Percentiles rank a stretch among this genome's conserved stretches.
phyloP scores from a whole-genome alignment of 495 filamentous ascomycete genomes.

The Penicillium alfredii region DNA sequence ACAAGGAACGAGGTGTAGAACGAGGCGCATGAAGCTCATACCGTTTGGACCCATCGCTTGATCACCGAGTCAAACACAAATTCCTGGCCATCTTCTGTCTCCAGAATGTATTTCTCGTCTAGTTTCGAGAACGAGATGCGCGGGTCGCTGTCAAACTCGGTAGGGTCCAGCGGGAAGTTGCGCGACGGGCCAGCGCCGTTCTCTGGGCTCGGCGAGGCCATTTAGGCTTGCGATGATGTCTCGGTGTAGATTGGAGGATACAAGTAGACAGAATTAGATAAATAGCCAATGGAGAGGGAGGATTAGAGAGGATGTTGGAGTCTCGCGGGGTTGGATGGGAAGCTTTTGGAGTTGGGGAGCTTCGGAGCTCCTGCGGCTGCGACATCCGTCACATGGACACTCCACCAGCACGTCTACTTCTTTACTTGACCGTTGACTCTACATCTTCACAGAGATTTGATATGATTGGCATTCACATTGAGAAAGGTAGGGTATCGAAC shows the following conservation, averaged over 20 bases:
- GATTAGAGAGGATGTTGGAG: too few relatives aligned
- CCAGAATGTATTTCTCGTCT: conserved; percentile 74
- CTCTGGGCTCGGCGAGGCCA: conserved; percentile 22
- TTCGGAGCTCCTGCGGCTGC: conserved; percentile 5
- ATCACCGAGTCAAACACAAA: conserved; percentile 70
- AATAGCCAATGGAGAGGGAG: too few relatives aligned
- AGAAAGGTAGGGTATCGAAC: too few relatives aligned
- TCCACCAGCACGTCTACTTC: too few relatives aligned
- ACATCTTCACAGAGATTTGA: too few relatives aligned
- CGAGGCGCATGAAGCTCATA: conserved; percentile 35
- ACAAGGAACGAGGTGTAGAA: conserved; percentile 9
- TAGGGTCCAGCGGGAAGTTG: conserved; percentile 62
- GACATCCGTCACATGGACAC: too few relatives aligned
- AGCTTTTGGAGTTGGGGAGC: conserved; percentile 9
- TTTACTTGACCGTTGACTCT: too few relatives aligned
- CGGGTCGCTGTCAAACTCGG: conserved; percentile 74
- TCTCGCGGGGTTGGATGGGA: conserved; percentile 5
- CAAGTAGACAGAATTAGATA: too few relatives aligned
- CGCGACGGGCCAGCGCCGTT: conserved; percentile 14
- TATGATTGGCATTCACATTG: too few relatives aligned
- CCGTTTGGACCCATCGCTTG: conserved; percentile 73
- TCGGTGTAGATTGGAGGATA: too few relatives aligned
- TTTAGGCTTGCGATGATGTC: conserved; percentile 1
- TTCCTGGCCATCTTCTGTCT: conserved; percentile 78
- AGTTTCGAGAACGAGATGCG: conserved; percentile 81